A percentile compares a stretch with the other conserved stretches of the same genome.
Conservation (phyloP, 192 early-diverging fungal species). For the Linnemannia schmuckeri region DNA sequence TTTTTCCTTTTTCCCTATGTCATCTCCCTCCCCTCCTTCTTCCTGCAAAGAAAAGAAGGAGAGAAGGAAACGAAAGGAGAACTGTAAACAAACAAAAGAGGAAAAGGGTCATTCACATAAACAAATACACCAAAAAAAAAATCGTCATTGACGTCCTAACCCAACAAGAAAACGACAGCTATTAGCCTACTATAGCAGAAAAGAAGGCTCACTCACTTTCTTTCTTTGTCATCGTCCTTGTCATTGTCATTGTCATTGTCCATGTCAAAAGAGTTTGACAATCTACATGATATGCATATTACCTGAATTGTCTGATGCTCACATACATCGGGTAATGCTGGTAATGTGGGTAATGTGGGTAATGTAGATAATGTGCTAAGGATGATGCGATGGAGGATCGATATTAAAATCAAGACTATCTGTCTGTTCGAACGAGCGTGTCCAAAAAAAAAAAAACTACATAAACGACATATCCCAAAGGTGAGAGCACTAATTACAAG, state of each 20-base stretch:
- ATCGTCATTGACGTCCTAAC: background rate
- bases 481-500: background rate
- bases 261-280: no score
- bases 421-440: background rate
- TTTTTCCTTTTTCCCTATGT: background rate
- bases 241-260: no score
- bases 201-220: no score
- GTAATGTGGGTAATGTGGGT: background rate
- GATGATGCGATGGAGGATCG: background rate
- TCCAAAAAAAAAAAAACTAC: background rate
- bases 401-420: background rate
- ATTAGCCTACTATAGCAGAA: no score
- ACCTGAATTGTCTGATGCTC: background rate
- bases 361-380: background rate
- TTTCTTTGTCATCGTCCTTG: no score
- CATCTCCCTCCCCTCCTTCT: background rate
- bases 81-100: background rate
- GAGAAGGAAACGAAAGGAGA: background rate
- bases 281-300: no score
- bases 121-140: background rate
- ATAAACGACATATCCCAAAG: background rate
- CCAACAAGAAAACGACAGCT: background rate
- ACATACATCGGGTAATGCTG: background rate
- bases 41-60: no score
- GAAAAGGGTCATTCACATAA: background rate